These are phyloP conservation scores for Trypanosoma avium DNA, from an alignment of 208 protist species.

Conservation along the genomic window DNA sequence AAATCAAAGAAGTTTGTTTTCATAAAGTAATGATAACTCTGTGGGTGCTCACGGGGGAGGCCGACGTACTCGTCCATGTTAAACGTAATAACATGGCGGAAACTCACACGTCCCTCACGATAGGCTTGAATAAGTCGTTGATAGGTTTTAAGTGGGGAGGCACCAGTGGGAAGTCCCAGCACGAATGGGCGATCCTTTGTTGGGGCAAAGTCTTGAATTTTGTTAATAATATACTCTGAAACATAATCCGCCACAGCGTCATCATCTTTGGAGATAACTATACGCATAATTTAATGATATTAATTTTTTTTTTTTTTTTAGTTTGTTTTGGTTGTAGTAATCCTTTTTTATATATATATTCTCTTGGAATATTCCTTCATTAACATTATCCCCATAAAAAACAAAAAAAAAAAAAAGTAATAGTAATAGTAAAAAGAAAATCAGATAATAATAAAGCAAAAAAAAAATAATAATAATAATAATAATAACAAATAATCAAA, in stretches of 20 bases:
- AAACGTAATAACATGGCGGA: constrained; percentile 94
- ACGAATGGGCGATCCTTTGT: constrained; percentile 87
- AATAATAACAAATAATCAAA: constrained; percentile 4
- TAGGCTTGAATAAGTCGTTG: constrained; percentile 85
- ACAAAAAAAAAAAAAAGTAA: constrained; percentile 20
- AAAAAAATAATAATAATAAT: constrained; percentile 9
- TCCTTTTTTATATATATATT: background rate
- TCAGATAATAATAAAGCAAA: constrained; percentile 20
- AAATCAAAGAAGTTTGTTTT: constrained; percentile 94
- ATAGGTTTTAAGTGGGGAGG: constrained; percentile 88
- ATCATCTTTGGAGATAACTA: constrained; percentile 79
- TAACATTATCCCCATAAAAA: too few relatives aligned
- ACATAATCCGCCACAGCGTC: constrained; percentile 75
- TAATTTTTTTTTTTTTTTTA: background rate
- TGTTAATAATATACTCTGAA: constrained; percentile 82
- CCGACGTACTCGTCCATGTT: constrained; percentile 98
- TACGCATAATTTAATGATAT: constrained; percentile 65
- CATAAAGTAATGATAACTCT: constrained; percentile 97
- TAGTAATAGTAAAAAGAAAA: background rate
- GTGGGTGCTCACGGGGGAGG: constrained; percentile 85
- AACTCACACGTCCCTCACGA: constrained; percentile 84
- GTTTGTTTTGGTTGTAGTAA: background rate
- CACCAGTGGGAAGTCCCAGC: constrained; percentile 92
- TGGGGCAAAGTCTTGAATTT: constrained; percentile 85
- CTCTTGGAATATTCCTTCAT: too few relatives aligned